Evolutionary conservation across 2,329 filamentous ascomycete species (phyloP).

Genomic region (Colletotrichum godetiae): DNA sequence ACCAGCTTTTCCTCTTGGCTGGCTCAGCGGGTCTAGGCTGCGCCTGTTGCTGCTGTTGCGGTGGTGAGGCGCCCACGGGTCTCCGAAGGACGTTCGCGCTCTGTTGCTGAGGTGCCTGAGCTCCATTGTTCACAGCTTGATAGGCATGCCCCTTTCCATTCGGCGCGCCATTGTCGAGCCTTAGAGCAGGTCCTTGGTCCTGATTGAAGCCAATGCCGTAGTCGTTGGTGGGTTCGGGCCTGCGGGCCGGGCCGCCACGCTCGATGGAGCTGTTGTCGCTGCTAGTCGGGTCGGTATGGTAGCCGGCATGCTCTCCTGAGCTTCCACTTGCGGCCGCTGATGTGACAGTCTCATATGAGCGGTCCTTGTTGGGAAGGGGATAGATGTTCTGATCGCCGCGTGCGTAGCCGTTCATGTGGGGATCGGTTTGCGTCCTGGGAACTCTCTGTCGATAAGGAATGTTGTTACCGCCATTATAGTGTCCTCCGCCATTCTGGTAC

Average conservation of each 20-base stretch:
- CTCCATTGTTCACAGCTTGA: constrained; percentile 12
- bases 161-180: constrained; percentile 42
- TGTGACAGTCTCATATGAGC: constrained; percentile 88
- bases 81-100: constrained; percentile 40
- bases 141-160: constrained; percentile 2
- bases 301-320: constrained; percentile 78
- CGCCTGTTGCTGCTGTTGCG: constrained; percentile 31
- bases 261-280: constrained; percentile 95
- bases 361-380: constrained; percentile 73
- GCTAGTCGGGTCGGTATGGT: constrained; percentile 85
- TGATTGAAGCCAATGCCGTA: constrained; percentile 73
- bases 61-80: constrained; percentile 35
- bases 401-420: constrained; percentile 53
- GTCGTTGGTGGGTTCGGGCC: constrained; percentile 65
- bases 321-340: constrained; percentile 80
- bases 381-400: constrained; percentile 58
- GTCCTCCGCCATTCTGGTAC: constrained; percentile 40
- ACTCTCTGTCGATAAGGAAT: constrained; percentile 45
- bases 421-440: constrained; percentile 60
- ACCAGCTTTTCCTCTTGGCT: constrained; percentile 92
- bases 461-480: constrained; percentile 40
- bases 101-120: constrained; percentile 12
- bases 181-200: constrained; percentile 47
- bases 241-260: constrained; percentile 70
- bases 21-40: constrained; percentile 46